These are phyloP conservation scores for Lactifluus rugatus DNA, from an alignment of 768 basidiomycete genomes.

Conservation along the genomic window DNA sequence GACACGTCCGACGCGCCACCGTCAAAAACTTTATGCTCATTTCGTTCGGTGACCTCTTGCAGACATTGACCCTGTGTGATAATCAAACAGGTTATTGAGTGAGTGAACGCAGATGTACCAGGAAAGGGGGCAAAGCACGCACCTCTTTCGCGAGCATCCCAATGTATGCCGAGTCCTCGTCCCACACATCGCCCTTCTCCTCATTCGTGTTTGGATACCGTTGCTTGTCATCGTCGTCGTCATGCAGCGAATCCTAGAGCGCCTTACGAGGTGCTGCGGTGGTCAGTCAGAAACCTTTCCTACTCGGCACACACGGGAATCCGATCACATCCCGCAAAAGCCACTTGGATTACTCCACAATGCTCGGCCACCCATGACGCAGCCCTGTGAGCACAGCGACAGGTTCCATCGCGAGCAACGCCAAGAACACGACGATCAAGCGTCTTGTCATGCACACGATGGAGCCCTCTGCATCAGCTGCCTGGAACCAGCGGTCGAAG, in stretches of 20 bases:
- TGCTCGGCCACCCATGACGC: constrained; percentile 64
- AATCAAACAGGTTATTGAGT: not conserved
- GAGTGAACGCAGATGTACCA: not conserved
- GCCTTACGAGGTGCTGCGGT: constrained; percentile 43
- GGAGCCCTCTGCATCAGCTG: constrained; percentile 54
- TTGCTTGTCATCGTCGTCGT: constrained; percentile 31
- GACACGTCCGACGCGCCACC: constrained; percentile 26
- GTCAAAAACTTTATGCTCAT: constrained; percentile 15
- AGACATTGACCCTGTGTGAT: constrained; percentile 55
- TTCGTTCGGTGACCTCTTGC: constrained; percentile 46
- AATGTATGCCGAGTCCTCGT: constrained; percentile 80
- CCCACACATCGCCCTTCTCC: constrained; percentile 82
- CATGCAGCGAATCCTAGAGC: constrained; percentile 39
- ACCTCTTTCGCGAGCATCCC: constrained; percentile 82
- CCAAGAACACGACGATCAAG: constrained; percentile 68
- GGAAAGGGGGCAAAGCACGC: constrained; percentile 17
- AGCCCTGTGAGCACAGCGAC: constrained; percentile 46
- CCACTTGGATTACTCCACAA: constrained; percentile 70
- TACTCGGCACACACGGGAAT: not conserved
- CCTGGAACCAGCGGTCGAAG: constrained; percentile 78
- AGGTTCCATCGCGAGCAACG: constrained; percentile 62
- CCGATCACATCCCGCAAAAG: constrained; percentile 44
- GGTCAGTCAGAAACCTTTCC: not conserved
- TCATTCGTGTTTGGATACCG: constrained; percentile 52
- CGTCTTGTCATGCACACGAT: constrained; percentile 91